These are phyloP conservation scores for Scutellaria barbata DNA, from an alignment of 257 asterid genomes.

Conservation along the genomic window DNA sequence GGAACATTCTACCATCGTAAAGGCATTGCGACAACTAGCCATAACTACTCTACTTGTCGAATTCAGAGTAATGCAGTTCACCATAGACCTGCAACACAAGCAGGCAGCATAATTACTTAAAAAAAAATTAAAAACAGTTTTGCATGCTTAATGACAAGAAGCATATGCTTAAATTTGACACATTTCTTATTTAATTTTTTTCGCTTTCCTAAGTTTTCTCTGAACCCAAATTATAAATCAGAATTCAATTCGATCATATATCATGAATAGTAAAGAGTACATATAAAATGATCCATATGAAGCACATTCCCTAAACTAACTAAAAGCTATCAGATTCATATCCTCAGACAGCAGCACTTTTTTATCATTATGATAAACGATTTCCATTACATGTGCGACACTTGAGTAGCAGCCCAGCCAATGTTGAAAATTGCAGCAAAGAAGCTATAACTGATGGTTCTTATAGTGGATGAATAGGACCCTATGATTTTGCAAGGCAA, in stretches of 20 bases:
- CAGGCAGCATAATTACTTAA: conserved; percentile 1
- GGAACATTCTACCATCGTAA: conserved; percentile 74
- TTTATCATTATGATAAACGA: conserved; percentile 11
- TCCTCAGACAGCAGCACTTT: background rate
- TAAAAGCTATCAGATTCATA: background rate
- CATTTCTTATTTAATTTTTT: background rate
- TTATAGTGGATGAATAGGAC: conserved; percentile 56
- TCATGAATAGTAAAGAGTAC: background rate
- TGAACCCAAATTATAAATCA: background rate
- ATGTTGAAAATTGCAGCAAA: conserved; percentile 88
- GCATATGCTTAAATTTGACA: background rate
- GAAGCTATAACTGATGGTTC: conserved; percentile 71
- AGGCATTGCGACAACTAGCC: conserved; percentile 97
- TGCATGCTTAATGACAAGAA: background rate
- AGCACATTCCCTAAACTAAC: background rate
- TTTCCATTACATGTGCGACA: conserved; percentile 79
- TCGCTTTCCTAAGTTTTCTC: background rate
- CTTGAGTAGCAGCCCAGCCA: conserved; percentile 99
- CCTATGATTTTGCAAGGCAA: conserved; percentile 81
- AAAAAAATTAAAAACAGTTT: background rate
- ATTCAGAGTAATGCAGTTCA: conserved; percentile 92
- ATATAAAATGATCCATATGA: background rate
- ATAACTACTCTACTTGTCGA: conserved; percentile 89
- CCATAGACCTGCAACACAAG: conserved; percentile 80
- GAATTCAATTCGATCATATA: conserved; percentile 13